Conservation (phyloP, 257 asterid species). For the Solanum neorickii region DNA sequence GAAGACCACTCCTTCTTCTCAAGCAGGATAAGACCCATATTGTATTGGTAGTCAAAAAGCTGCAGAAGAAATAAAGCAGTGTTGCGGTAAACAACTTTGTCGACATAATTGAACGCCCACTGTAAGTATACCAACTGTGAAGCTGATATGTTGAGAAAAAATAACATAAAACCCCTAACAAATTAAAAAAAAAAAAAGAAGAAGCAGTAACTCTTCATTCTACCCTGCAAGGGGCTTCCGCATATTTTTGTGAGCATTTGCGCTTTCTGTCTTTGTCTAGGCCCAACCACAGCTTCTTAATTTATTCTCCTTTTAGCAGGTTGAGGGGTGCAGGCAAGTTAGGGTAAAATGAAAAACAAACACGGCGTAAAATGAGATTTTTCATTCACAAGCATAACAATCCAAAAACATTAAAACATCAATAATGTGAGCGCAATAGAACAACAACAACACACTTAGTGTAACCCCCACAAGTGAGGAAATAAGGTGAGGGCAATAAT, state of each 20-base stretch:
- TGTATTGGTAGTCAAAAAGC: conserved; percentile 93
- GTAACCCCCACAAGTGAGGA: background rate
- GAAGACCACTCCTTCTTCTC: conserved; percentile 89
- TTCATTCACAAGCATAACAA: background rate
- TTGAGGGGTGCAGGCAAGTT: background rate
- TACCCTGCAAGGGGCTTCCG: background rate
- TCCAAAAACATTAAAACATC: background rate
- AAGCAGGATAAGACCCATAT: conserved; percentile 85
- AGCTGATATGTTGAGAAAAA: background rate
- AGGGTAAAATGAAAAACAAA: background rate
- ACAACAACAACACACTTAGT: background rate
- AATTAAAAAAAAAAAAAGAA: background rate
- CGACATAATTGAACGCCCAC: background rate
- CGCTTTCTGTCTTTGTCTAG: background rate
- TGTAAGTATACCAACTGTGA: background rate
- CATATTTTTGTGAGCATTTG: background rate
- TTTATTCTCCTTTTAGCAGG: background rate
- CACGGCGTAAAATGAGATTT: background rate
- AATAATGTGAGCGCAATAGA: background rate
- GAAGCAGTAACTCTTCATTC: background rate
- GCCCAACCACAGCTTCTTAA: background rate
- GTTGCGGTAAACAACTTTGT: background rate
- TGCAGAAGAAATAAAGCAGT: conserved; percentile 19
- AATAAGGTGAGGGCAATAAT: background rate
- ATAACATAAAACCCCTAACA: background rate